phyloP scores from a whole-genome alignment of 495 filamentous ascomycete species.

The Immersiella caudata region DNA sequence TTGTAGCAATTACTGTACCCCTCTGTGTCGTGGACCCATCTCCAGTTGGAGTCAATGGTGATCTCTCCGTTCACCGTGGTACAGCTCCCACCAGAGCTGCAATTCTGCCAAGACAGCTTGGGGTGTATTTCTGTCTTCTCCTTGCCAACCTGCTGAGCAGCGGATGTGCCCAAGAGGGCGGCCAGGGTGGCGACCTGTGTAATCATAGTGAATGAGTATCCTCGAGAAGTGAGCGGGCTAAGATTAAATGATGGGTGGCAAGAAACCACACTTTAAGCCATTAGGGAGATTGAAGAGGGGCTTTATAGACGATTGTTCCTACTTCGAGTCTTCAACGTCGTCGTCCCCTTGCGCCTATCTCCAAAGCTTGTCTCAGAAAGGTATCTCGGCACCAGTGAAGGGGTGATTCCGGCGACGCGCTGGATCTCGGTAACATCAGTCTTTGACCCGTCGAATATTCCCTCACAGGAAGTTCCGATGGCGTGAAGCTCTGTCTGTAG shows the following conservation, averaged over 20 bases:
- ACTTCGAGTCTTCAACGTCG: background rate
- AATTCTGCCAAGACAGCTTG: slow-evolving; percentile 60
- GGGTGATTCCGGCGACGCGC: background rate
- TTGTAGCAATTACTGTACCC: slow-evolving; percentile 51
- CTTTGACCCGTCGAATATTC: background rate
- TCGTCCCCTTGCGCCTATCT: background rate
- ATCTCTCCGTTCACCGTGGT: slow-evolving; percentile 44
- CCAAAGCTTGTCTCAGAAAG: background rate
- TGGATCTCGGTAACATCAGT: background rate
- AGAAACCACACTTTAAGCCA: background rate
- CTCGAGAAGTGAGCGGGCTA: slow-evolving; percentile 14
- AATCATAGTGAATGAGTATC: slow-evolving; percentile 26
- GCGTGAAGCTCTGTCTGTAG: slow-evolving; percentile 18
- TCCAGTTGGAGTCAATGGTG: slow-evolving; percentile 54
- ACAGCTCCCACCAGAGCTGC: slow-evolving; percentile 52
- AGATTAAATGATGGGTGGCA: slow-evolving; percentile 5
- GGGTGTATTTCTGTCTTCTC: slow-evolving; percentile 60
- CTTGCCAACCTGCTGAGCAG: slow-evolving; percentile 61
- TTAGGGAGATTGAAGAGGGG: slow-evolving; percentile 1
- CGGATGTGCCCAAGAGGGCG: slow-evolving; percentile 42
- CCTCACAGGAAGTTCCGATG: slow-evolving; percentile 22
- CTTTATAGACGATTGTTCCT: slow-evolving; percentile 23
- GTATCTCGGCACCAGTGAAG: background rate
- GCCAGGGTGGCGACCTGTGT: slow-evolving; percentile 33
- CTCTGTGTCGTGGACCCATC: slow-evolving; percentile 46